phyloP scores from a whole-genome alignment of 208 protist species.

The Leishmania major region DNA sequence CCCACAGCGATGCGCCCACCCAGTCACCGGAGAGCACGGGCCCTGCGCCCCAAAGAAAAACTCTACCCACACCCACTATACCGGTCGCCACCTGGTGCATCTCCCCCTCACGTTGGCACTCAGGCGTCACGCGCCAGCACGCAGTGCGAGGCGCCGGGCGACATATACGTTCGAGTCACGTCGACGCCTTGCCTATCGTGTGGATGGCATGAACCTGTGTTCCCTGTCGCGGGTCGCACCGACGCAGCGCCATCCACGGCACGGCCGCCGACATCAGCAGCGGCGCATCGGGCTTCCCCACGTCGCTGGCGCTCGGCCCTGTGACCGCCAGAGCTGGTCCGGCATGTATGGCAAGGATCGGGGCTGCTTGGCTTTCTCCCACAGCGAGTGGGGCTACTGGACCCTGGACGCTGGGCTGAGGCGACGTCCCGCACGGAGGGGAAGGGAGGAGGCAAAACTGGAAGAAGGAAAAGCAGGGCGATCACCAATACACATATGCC shows the following conservation, averaged over 20 bases:
- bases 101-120: too few relatives aligned
- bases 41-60: not conserved
- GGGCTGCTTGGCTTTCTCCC: not conserved
- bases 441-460: not conserved
- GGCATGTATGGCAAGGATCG: not conserved
- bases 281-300: not conserved
- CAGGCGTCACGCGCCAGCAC: not conserved
- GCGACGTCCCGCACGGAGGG: not conserved
- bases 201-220: not conserved
- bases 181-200: not conserved
- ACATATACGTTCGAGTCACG: not conserved
- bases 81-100: too few relatives aligned
- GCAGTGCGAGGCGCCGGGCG: not conserved
- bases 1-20: not conserved
- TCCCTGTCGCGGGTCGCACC: not conserved
- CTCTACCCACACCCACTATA: too few relatives aligned
- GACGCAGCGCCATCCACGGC: not conserved
- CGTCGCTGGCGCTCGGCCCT: not conserved
- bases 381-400: not conserved
- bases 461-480: not conserved
- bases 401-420: not conserved
- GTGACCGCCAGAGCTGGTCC: not conserved
- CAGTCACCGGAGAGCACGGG: too few relatives aligned
- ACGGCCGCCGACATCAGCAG: not conserved
- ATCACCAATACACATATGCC: not conserved